Evolutionary conservation across 768 basidiomycete species (phyloP), one percentile per base, ranked within the genome.

Genomic region (Boletus rubropictus): DNA sequence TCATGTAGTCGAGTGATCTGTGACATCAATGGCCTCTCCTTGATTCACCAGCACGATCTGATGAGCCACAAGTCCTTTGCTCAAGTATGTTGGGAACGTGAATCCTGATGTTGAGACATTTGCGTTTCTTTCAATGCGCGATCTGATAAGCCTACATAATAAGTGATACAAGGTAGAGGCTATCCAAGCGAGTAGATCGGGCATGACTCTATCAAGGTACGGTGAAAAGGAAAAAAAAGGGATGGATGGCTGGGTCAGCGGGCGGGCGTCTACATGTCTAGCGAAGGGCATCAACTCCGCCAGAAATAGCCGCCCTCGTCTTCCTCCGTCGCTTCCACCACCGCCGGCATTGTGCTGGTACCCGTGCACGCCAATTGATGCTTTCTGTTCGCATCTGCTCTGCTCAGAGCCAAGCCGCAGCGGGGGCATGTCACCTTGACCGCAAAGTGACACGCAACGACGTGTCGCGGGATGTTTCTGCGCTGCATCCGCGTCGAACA

Each of bases 391-490:
- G 63, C 62, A 38, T 64, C 62, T 21, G 44, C 45, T 36, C 62
- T 50, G 34, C 58, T 53, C 15, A 64, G 39, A 12, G 22, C 22
- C 29, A 63, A 14, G 0, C 49, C 53, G 27, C 62, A 64, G 17
- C 0, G 7, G 0, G 33, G 8, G 33, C 62, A 64, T 15, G 21
- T 3, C 36, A 56, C 51, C 34, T 56, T 65, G 39, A 64, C 40
- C 47, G 39, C 63, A 5, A 64, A 15, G 12, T 64, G 62, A 32
- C 48, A 54, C 0, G 60, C 28, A 11, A 65, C 37, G 11, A 64
- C 59, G 24, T 64, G 62, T 1, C 62, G 48, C 3, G 62, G 50
- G 10, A 65, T 40, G 14, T 61, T 64, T 18, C 63, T 37, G 21
- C 61, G 56, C 39, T 65, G 62, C 49, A 64, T 54, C 4, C 2